phyloP scores from a whole-genome alignment of 345 rosid genomes.

The Iberis pinnata region DNA sequence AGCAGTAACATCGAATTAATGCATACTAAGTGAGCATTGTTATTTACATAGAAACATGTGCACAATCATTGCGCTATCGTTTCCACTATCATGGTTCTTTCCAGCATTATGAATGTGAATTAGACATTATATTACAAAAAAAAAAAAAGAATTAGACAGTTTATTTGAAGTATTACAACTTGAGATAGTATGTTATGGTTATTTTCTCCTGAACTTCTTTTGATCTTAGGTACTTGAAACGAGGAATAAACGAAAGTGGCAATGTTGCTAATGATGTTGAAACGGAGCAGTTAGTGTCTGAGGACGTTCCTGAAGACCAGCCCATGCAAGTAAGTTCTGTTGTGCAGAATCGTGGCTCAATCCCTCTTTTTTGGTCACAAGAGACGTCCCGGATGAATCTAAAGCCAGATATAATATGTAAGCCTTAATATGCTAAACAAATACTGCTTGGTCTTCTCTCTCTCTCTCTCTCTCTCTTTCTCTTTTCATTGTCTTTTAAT shows the following conservation, averaged over 20 bases:
- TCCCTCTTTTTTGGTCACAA: conserved; percentile 98
- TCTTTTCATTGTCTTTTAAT: conserved; percentile 10
- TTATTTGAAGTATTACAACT: not conserved
- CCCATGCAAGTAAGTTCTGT: conserved; percentile 80
- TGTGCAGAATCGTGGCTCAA: conserved; percentile 97
- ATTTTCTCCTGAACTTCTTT: conserved; percentile 3
- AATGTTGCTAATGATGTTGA: conserved; percentile 98
- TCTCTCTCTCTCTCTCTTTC: not conserved
- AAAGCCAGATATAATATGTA: conserved; percentile 94
- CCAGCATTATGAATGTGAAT: conserved; percentile 8
- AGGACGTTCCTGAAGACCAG: conserved; percentile 62
- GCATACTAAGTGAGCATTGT: not conserved
- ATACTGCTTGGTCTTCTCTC: not conserved
- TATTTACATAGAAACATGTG: not conserved
- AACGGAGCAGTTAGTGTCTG: conserved; percentile 91
- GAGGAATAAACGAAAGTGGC: conserved; percentile 94
- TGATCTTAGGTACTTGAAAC: conserved; percentile 73
- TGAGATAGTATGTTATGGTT: not conserved
- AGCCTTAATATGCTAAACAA: conserved; percentile 30
- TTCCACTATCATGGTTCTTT: not conserved
- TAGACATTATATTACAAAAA: no score
- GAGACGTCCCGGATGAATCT: conserved; percentile 92
- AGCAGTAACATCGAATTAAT: conserved; percentile 2
- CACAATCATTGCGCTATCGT: not conserved
- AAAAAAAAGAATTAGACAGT: not conserved